Conservation (phyloP, 306 rosid genomes). For the Lupinus albus region DNA sequence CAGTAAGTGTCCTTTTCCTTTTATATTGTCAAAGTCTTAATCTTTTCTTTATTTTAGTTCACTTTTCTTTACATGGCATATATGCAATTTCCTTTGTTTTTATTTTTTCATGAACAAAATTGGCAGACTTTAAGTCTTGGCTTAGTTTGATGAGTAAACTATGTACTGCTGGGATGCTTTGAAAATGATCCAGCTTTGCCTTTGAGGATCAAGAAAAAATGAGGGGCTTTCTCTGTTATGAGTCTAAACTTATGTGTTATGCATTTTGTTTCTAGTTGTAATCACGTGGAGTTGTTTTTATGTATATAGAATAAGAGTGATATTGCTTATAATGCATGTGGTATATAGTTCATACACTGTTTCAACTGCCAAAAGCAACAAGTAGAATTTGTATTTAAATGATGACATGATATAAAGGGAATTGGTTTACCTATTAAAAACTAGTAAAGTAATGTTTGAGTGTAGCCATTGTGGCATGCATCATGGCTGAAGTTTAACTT, state of each 20-base stretch:
- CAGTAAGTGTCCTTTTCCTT: constrained; percentile 50
- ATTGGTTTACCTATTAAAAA: not conserved
- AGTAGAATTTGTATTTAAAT: constrained; percentile 15
- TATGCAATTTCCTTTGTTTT: not conserved
- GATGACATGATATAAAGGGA: not conserved
- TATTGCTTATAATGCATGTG: constrained; percentile 9
- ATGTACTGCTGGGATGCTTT: not conserved
- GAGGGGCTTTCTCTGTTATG: constrained; percentile 26
- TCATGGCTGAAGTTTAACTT: no score
- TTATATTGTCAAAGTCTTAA: not conserved
- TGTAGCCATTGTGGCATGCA: not conserved
- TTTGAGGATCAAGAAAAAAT: constrained; percentile 15
- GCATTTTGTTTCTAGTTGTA: not conserved
- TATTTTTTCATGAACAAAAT: constrained; percentile 8
- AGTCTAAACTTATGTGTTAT: constrained; percentile 9
- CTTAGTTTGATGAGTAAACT: not conserved
- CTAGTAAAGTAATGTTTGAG: not conserved
- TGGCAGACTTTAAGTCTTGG: constrained; percentile 5
- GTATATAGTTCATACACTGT: not conserved
- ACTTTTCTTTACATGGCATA: not conserved
- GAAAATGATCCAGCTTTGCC: not conserved
- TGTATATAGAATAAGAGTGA: constrained; percentile 6
- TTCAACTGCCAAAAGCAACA: not conserved
- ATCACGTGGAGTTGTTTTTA: not conserved
- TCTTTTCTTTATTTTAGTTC: constrained; percentile 14